Conservation (phyloP, 2,329 filamentous ascomycete species). For the Apiospora hydei region DNA sequence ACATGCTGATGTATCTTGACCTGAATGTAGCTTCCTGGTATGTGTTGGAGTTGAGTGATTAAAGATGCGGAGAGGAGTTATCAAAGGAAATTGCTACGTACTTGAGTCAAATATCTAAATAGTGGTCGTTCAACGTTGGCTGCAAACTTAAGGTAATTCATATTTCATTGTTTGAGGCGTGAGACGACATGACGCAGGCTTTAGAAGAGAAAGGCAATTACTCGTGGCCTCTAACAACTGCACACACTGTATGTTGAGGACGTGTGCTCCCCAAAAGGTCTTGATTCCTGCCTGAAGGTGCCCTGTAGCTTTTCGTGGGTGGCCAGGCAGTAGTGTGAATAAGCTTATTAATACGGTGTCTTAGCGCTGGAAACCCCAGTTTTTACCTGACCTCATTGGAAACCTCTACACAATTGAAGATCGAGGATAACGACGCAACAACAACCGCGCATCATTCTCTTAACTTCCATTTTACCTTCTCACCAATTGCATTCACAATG, state of each 20-base stretch:
- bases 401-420: slow-evolving; percentile 11
- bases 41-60: neutral
- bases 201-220: neutral
- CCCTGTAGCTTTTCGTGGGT: neutral
- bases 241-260: neutral
- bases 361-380: neutral
- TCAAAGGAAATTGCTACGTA: neutral
- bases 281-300: neutral
- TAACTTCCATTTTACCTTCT: neutral
- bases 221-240: neutral
- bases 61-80: neutral
- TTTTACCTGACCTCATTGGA: slow-evolving; percentile 10
- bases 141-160: neutral
- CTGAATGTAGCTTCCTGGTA: neutral
- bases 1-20: slow-evolving; percentile 30
- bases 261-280: too few species aligned
- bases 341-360: neutral
- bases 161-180: neutral
- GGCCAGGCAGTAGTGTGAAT: neutral
- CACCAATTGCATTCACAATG: slow-evolving; percentile 45
- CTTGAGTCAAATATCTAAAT: neutral
- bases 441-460: slow-evolving; percentile 22
- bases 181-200: neutral
- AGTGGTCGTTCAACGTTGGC: neutral
- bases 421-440: neutral